A percentile compares a stretch with the other conserved stretches of the same genome.
These are phyloP conservation scores for Astrephomene gubernaculifera DNA, from an alignment of 139 green algal species.

Conservation along the genomic window DNA sequence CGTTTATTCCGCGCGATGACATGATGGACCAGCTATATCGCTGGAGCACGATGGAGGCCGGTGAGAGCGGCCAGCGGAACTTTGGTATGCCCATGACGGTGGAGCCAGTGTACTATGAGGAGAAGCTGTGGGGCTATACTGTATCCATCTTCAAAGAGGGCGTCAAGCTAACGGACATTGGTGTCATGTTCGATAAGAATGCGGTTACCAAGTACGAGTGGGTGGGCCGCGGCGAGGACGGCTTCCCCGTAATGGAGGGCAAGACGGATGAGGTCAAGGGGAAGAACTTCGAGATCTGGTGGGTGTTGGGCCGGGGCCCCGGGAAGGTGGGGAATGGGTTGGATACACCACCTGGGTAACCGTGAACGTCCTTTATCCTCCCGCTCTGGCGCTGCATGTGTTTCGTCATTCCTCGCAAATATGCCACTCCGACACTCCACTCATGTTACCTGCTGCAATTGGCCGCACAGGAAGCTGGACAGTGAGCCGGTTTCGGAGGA, in stretches of 20 bases:
- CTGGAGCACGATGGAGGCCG: constrained; percentile 77
- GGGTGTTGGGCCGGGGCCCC: constrained; percentile 18
- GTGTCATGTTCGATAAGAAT: constrained; percentile 82
- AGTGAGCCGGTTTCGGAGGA: constrained; percentile 72
- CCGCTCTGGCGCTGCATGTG: too few relatives aligned
- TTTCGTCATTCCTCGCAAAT: too few relatives aligned
- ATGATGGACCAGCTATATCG: constrained; percentile 86
- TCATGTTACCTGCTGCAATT: too few relatives aligned
- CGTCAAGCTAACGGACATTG: constrained; percentile 64
- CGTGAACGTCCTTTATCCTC: too few relatives aligned
- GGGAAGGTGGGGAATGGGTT: too few relatives aligned
- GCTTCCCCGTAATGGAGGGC: constrained; percentile 83
- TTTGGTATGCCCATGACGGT: constrained; percentile 80
- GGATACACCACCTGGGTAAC: too few relatives aligned
- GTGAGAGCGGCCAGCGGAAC: constrained; percentile 77
- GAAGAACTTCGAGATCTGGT: constrained; percentile 86
- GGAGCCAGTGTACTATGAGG: constrained; percentile 53
- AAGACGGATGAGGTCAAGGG: constrained; percentile 72
- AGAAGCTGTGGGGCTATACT: constrained; percentile 75
- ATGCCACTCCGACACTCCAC: too few relatives aligned
- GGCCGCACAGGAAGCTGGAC: constrained; percentile 71
- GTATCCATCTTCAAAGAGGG: constrained; percentile 82
- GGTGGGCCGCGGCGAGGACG: constrained; percentile 79
- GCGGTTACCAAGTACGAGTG: constrained; percentile 75
- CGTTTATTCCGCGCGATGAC: constrained; percentile 87